A percentile compares a stretch with the other conserved stretches of the same genome.
Evolutionary conservation across 257 asterid genomes (phyloP).

Genomic region (Fraxinus pennsylvanica): DNA sequence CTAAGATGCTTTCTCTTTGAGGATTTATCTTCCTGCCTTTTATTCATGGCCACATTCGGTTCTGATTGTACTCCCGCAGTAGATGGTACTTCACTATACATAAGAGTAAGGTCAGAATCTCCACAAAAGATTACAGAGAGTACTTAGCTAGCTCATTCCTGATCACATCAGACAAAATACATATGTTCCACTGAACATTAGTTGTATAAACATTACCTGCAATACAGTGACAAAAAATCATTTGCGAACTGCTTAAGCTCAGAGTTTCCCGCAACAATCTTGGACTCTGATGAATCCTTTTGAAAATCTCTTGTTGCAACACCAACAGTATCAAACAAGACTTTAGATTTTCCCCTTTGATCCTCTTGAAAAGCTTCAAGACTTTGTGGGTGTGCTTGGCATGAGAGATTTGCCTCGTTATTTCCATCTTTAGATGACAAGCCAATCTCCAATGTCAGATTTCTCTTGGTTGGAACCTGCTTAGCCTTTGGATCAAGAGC

Average conservation of each 20-base stretch:
- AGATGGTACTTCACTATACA: slow-evolving; percentile 51
- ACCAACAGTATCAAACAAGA: slow-evolving; percentile 25
- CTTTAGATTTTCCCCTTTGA: slow-evolving; percentile 29
- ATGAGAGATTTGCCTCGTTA: slow-evolving; percentile 20
- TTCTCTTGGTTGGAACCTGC: slow-evolving; percentile 52
- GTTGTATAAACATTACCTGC: slow-evolving; percentile 53
- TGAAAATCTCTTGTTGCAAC: slow-evolving; percentile 28
- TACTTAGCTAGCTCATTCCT: slow-evolving; percentile 16
- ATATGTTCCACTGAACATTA: slow-evolving; percentile 8
- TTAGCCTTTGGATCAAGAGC: slow-evolving; percentile 31
- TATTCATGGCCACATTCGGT: slow-evolving; percentile 33
- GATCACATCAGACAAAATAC: slow-evolving; percentile 1
- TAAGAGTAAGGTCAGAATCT: slow-evolving; percentile 17
- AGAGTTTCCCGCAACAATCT: slow-evolving; percentile 33
- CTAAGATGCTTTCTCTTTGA: slow-evolving; percentile 42
- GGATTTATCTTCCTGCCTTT: slow-evolving; percentile 45
- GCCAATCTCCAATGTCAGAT: slow-evolving; percentile 53
- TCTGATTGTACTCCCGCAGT: slow-evolving; percentile 42
- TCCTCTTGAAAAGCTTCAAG: slow-evolving; percentile 33
- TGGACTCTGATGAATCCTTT: slow-evolving; percentile 32
- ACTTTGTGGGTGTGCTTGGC: slow-evolving; percentile 21
- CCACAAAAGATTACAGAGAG: slow-evolving; percentile 25
- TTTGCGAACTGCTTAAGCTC: slow-evolving; percentile 61
- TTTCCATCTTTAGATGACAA: slow-evolving; percentile 41
- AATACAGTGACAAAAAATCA: slow-evolving; percentile 69